phyloP scores from a whole-genome alignment of 129 eudicot species.

The Flaveria linearis region DNA sequence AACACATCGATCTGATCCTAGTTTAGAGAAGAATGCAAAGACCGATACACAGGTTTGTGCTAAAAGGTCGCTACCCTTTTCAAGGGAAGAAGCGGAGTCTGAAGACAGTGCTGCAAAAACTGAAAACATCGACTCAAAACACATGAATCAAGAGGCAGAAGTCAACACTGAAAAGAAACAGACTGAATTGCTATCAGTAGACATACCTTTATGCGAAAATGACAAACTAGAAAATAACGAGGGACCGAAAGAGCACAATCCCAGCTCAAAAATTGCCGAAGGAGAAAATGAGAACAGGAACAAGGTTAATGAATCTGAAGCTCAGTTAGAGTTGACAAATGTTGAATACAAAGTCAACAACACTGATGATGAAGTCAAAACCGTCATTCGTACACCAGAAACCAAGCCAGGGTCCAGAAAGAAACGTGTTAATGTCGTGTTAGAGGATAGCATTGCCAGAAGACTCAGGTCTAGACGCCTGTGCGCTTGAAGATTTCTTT shows the following conservation, averaged over 20 bases:
- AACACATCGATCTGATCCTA: conserved; percentile 45
- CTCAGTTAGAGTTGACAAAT: conserved; percentile 20
- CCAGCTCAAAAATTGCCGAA: not conserved
- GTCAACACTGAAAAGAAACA: conserved; percentile 2
- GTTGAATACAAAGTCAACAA: conserved; percentile 26
- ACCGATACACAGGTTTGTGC: conserved; percentile 39
- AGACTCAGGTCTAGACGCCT: conserved; percentile 44
- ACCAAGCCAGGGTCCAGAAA: conserved; percentile 36
- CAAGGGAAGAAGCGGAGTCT: conserved; percentile 17
- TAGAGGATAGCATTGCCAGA: conserved; percentile 53
- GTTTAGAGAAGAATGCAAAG: conserved; percentile 31
- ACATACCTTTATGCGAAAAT: not conserved
- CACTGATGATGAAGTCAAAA: conserved; percentile 20
- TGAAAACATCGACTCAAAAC: conserved; percentile 6
- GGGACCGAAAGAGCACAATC: conserved; percentile 1
- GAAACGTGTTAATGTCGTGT: conserved; percentile 19
- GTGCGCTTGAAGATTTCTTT: conserved; percentile 22
- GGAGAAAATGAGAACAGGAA: conserved; percentile 11
- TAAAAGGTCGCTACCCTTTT: conserved; percentile 51
- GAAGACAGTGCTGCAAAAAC: conserved; percentile 13
- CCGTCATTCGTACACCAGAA: conserved; percentile 16
- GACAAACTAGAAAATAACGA: conserved; percentile 10
- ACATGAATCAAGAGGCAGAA: not conserved
- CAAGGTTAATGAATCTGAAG: conserved; percentile 22
- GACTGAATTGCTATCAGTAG: conserved; percentile 14